These are phyloP conservation scores for Kodamaea hsintzibuensis DNA, from an alignment of 805 yeast species.

Conservation along the genomic window DNA sequence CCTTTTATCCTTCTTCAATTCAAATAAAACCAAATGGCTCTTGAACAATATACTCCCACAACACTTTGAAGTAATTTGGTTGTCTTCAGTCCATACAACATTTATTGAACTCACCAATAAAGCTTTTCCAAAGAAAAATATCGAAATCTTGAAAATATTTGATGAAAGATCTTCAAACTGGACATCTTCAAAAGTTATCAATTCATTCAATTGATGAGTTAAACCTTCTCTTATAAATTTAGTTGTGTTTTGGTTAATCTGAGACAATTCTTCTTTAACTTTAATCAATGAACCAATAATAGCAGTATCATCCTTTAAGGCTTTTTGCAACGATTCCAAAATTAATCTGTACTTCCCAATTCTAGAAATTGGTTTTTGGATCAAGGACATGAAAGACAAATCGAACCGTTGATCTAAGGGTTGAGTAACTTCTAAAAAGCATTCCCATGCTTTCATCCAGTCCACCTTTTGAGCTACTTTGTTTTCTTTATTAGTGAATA, in stretches of 20 bases:
- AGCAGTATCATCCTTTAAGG: constrained; percentile 14
- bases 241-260: not conserved
- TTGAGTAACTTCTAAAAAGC: constrained; percentile 44
- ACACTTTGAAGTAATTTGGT: constrained; percentile 12
- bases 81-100: constrained; percentile 38
- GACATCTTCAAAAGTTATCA: constrained; percentile 14
- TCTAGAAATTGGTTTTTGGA: constrained; percentile 55
- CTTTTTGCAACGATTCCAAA: constrained; percentile 41
- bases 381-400: constrained; percentile 52
- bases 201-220: constrained; percentile 13
- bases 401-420: constrained; percentile 39
- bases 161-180: not conserved
- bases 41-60: constrained; percentile 49
- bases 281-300: not conserved
- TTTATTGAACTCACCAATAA: constrained; percentile 45
- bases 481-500: constrained; percentile 17
- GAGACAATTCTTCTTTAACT: not conserved
- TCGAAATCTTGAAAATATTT: constrained; percentile 21
- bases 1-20: constrained; percentile 22
- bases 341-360: constrained; percentile 51
- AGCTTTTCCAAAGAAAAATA: constrained; percentile 50
- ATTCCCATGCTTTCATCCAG: constrained; percentile 35
- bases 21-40: constrained; percentile 47
- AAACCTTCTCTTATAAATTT: not conserved
- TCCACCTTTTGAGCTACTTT: constrained; percentile 7